Evolutionary conservation across 2,329 filamentous ascomycete genomes (phyloP).

Genomic region (Diplodia intermedia): DNA sequence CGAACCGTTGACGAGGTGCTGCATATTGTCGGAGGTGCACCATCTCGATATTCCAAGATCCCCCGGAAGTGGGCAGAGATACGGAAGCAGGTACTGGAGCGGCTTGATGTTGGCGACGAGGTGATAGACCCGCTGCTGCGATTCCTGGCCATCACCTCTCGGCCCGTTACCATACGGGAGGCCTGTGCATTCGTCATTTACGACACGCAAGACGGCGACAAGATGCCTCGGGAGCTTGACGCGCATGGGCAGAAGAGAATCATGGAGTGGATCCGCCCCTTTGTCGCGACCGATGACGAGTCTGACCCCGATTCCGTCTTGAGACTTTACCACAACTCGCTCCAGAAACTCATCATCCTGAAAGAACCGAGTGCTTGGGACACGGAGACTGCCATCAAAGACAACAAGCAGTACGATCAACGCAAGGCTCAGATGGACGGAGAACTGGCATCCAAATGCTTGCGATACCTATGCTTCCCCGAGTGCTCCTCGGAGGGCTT

Average conservation of each 20-base stretch:
- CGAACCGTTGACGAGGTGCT: background rate
- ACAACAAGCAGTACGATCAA: background rate
- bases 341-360: background rate
- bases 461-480: background rate
- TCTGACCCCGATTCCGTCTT: background rate
- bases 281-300: constrained; percentile 4
- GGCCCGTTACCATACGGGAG: background rate
- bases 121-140: background rate
- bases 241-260: background rate
- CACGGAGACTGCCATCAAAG: background rate
- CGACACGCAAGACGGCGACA: background rate
- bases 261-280: background rate
- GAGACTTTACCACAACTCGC: constrained; percentile 7
- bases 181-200: background rate
- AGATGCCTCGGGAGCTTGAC: background rate
- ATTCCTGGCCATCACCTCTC: background rate
- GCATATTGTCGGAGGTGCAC: background rate
- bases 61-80: background rate
- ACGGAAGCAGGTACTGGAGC: background rate
- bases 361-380: background rate
- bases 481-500: background rate
- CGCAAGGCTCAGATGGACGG: background rate
- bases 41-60: background rate
- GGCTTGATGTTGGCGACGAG: background rate
- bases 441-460: background rate